Base-by-base conservation (phyloP, 345 rosid genomes). In the Citrus reticulata region DNA sequence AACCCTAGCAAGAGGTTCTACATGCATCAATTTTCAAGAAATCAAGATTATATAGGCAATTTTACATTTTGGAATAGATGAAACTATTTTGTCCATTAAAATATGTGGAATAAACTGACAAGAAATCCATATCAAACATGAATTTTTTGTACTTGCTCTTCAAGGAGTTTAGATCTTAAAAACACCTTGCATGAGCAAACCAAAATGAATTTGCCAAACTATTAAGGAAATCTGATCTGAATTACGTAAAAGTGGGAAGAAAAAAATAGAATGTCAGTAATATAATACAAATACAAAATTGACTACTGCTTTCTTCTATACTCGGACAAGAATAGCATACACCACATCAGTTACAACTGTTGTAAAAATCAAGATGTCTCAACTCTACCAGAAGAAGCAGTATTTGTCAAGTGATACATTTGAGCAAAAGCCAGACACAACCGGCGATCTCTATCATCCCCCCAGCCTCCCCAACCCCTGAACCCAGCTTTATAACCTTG, bases 381-480 rank as follows among this genome's bases (percentile, higher is more conserved):
- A 68, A 75, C 51, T 46, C 78, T 79, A 78, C 81, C 77, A 59
- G 49, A 81, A 40, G 81, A 29, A 75, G 81, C 34, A 51, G 78
- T 57, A 58, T 57, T 72, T 40, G 69, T 42, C 9, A 68, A 32
- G 63, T 79, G 87, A 82, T 88, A 86, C 92, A 89, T 87, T 35
- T 75, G 77, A 17, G 99, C 92, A 77, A 94, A 91, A 72, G 81
- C 88, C 86, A 96, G 74, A 90, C 98, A 96, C 84, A 96, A 80
- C 42, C 49, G 89, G n/a, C 82, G 83, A 77, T 96, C 99, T 80
- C 99, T 92, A 30, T 87, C 85, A 68, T 96, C 99, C 0, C 98
- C 98, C 99, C 99, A 96, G 79, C 99, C 98, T 81, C 99, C 99
- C 99, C 99, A 96, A 75, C 99, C 99, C 83, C 90, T 90, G 87